Conservation (phyloP, 768 basidiomycete genomes). For the Tylopilus subfusipes region DNA sequence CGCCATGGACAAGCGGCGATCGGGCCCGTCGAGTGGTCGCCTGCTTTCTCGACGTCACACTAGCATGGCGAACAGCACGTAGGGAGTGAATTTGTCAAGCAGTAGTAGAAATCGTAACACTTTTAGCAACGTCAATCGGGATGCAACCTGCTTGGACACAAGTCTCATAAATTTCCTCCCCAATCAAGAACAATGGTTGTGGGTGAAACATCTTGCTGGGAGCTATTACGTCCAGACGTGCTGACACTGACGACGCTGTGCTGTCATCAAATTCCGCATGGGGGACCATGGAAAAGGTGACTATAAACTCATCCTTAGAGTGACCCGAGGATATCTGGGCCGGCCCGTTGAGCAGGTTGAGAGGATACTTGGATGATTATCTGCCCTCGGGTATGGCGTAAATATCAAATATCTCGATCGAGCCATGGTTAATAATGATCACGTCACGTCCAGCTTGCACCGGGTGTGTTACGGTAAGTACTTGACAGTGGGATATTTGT, state of each 20-base stretch:
- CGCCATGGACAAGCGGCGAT: neutral
- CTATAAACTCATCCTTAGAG: neutral
- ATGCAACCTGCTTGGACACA: neutral
- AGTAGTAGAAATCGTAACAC: neutral
- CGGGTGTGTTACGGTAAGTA: no score
- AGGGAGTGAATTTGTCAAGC: neutral
- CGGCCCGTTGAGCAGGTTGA: neutral
- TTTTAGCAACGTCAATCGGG: neutral
- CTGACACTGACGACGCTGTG: neutral
- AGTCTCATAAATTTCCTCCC: neutral
- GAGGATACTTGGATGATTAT: neutral
- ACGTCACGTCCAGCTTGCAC: neutral
- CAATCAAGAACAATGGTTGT: neutral
- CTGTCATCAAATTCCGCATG: neutral
- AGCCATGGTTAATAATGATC: neutral
- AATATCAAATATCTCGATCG: neutral
- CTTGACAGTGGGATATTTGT: no score
- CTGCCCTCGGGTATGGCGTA: neutral
- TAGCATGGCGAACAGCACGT: neutral
- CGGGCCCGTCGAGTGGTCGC: neutral
- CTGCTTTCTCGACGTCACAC: neutral
- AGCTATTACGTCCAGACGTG: neutral
- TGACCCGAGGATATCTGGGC: neutral
- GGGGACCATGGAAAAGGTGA: neutral
- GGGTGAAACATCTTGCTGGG: neutral